These are phyloP conservation scores for Cunninghamia lanceolata DNA, from an alignment of 75 land plant species.

Conservation along the genomic window DNA sequence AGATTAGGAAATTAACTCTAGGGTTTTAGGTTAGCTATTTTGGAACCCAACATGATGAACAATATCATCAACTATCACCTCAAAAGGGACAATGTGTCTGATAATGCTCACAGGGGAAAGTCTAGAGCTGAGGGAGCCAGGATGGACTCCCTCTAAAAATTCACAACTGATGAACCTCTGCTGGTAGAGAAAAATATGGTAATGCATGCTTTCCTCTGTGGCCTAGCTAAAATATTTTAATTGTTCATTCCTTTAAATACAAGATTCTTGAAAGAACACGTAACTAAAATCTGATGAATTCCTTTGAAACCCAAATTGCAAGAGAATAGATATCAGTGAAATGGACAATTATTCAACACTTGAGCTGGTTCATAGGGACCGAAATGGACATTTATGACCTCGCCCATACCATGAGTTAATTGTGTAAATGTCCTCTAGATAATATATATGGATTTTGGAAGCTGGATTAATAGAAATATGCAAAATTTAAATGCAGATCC, in stretches of 20 bases:
- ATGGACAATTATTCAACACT: neutral
- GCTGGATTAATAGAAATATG: too few relatives aligned
- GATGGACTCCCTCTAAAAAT: neutral
- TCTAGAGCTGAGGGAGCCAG: too few relatives aligned
- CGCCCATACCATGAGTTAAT: too few relatives aligned
- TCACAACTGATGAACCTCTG: neutral
- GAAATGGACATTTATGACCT: neutral
- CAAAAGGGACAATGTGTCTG: neutral
- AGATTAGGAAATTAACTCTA: too few relatives aligned
- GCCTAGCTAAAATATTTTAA: neutral
- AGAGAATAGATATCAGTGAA: neutral
- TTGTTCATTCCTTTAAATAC: neutral
- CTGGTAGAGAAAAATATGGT: neutral
- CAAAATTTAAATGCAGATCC: too few relatives aligned
- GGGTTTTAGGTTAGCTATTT: too few relatives aligned
- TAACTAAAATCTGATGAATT: neutral
- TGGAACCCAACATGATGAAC: too few relatives aligned
- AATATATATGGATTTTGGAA: too few relatives aligned
- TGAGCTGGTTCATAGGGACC: neutral
- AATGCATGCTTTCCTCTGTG: neutral
- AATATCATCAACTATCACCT: neutral
- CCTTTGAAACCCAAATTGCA: neutral
- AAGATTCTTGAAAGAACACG: conserved; percentile 1
- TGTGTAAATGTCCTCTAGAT: too few relatives aligned
- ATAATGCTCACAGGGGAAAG: neutral